These are phyloP conservation scores for Ceratocystis ficicola DNA, from an alignment of 2,329 filamentous ascomycete species.

Conservation along the genomic window DNA sequence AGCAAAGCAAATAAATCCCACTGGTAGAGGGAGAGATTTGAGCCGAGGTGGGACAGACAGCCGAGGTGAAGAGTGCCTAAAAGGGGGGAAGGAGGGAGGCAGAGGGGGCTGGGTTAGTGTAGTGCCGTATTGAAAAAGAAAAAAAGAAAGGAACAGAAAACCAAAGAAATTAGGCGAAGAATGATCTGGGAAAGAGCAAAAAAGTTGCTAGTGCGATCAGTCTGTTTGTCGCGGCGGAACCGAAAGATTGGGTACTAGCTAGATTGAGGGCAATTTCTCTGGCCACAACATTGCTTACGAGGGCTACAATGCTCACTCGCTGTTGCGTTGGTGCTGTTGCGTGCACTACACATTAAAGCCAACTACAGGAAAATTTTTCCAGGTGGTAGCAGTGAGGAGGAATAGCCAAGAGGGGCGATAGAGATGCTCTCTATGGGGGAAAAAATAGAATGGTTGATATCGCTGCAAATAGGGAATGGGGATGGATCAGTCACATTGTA, in stretches of 20 bases:
- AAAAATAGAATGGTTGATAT: constrained; percentile 8
- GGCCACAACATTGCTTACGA: not conserved
- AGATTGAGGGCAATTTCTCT: not conserved
- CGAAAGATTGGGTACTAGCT: constrained; percentile 1
- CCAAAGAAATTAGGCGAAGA: not conserved
- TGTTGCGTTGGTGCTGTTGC: too few relatives aligned
- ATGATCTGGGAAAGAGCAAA: not conserved
- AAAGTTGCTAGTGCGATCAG: not conserved
- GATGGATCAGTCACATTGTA: not conserved
- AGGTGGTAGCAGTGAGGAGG: not conserved
- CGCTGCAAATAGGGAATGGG: not conserved
- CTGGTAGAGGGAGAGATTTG: not conserved
- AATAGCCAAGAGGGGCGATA: not conserved
- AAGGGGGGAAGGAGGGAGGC: not conserved
- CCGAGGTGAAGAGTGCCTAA: not conserved
- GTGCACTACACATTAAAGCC: too few relatives aligned
- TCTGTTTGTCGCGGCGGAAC: constrained; percentile 1
- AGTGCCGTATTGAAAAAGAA: not conserved
- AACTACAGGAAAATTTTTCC: not conserved
- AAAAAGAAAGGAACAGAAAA: not conserved
- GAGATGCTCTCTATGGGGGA: constrained; percentile 4
- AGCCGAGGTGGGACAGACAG: not conserved
- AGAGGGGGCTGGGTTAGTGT: not conserved
- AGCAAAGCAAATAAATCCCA: not conserved
- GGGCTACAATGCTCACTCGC: not conserved